A percentile compares a stretch with the other conserved stretches of the same genome.
Conservation (phyloP, 2,329 filamentous ascomycete species). For the Penicillium sp. region DNA sequence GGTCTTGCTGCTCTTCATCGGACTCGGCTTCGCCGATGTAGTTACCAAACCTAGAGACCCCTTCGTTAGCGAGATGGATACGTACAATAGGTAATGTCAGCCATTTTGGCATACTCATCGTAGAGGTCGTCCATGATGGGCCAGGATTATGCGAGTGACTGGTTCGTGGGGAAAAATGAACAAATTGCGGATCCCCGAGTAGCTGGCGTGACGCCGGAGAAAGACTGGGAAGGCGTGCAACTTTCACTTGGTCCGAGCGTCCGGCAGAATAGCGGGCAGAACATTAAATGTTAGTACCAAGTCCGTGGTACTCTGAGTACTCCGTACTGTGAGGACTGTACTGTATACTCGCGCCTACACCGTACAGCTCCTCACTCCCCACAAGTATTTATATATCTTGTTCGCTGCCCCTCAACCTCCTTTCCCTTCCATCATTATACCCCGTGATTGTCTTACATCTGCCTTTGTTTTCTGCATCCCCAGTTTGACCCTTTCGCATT, state of each 20-base stretch:
- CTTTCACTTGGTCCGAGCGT: constrained; percentile 31
- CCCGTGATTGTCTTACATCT: neutral
- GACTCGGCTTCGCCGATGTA: constrained; percentile 95
- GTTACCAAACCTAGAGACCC: constrained; percentile 78
- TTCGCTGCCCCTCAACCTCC: constrained; percentile 11
- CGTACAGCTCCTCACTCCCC: constrained; percentile 34
- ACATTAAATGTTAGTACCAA: too few relatives aligned
- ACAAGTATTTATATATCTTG: constrained; percentile 19
- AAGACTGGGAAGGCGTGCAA: constrained; percentile 23
- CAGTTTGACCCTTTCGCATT: constrained; percentile 8
- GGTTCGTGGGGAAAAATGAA: constrained; percentile 6
- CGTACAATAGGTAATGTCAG: neutral
- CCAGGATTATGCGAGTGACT: constrained; percentile 11
- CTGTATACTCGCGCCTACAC: constrained; percentile 29
- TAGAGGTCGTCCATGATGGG: constrained; percentile 88
- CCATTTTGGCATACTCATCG: constrained; percentile 70
- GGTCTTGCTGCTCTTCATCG: constrained; percentile 78
- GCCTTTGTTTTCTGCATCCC: neutral
- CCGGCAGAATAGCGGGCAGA: neutral
- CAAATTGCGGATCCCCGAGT: constrained; percentile 16
- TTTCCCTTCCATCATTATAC: constrained; percentile 3
- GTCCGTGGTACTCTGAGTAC: too few relatives aligned
- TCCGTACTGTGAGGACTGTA: constrained; percentile 4
- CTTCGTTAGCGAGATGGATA: constrained; percentile 22
- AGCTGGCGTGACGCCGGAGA: constrained; percentile 28